These are phyloP conservation scores for Cryptococcus sp. DNA, from an alignment of 1,284 basidiomycete species.

Conservation along the genomic window DNA sequence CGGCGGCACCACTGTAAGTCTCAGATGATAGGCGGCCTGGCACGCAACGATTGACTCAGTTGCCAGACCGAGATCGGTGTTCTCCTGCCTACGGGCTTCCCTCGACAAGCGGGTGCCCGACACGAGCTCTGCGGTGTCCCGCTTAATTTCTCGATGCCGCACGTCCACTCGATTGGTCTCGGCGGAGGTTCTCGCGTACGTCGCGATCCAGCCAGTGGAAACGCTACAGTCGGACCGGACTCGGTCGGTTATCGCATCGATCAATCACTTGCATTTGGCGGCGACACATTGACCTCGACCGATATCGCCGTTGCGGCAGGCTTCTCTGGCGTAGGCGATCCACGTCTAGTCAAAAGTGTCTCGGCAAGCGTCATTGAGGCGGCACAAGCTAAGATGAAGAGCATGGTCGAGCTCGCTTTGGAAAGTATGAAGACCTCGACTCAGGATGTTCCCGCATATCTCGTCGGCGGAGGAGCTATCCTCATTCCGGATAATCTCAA, in stretches of 20 bases:
- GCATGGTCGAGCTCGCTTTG: slow-evolving; percentile 58
- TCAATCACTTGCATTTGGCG: slow-evolving; percentile 60
- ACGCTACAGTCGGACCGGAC: slow-evolving; percentile 60
- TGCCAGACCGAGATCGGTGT: slow-evolving; percentile 33
- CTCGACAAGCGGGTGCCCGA: slow-evolving; percentile 37
- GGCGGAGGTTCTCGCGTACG: slow-evolving; percentile 42
- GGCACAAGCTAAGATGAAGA: slow-evolving; percentile 54
- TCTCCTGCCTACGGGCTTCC: slow-evolving; percentile 39
- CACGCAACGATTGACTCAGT: neutral
- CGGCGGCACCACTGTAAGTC: slow-evolving; percentile 59
- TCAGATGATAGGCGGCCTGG: neutral
- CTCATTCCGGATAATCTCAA: slow-evolving; percentile 53
- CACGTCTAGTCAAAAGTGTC: slow-evolving; percentile 44
- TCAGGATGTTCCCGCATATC: slow-evolving; percentile 36
- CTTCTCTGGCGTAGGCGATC: slow-evolving; percentile 52
- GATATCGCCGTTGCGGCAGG: slow-evolving; percentile 58
- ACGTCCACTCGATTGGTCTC: slow-evolving; percentile 39
- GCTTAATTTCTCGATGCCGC: slow-evolving; percentile 43
- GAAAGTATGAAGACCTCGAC: slow-evolving; percentile 64
- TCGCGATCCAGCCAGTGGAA: slow-evolving; percentile 26
- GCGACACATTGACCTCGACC: slow-evolving; percentile 60
- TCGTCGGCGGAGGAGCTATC: slow-evolving; percentile 46
- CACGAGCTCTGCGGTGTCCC: slow-evolving; percentile 39
- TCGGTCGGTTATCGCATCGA: slow-evolving; percentile 62
- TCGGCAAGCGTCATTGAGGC: slow-evolving; percentile 45